Percentiles rank a stretch among this genome's conserved stretches.
Evolutionary conservation across 306 rosid genomes (phyloP).

Genomic region (Carpinus fangiana): DNA sequence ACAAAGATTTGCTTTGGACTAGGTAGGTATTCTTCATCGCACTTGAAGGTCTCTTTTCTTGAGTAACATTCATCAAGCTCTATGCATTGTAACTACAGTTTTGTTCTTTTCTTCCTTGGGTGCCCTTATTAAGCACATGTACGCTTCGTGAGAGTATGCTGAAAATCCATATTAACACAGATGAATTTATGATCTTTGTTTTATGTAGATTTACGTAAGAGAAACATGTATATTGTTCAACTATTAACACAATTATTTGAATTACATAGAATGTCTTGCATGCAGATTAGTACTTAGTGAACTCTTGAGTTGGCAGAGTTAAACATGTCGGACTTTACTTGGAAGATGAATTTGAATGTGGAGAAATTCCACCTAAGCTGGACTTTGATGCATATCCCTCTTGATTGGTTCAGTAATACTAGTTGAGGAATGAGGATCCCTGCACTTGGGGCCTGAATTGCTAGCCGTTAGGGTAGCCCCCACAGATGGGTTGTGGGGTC

Average conservation of each 20-base stretch:
- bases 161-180: neutral
- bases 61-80: neutral
- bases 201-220: neutral
- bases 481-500: no score
- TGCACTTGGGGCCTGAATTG: no score
- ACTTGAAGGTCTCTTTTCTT: neutral
- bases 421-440: no score
- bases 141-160: neutral
- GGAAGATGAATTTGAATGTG: neutral
- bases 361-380: neutral
- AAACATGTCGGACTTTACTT: neutral
- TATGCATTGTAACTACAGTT: neutral
- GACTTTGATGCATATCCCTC: neutral
- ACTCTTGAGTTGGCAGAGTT: neutral
- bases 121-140: constrained; percentile 6
- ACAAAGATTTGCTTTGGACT: neutral
- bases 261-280: neutral
- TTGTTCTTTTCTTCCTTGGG: neutral
- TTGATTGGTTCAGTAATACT: neutral
- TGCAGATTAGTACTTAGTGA: neutral
- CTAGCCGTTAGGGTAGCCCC: no score
- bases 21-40: neutral
- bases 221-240: constrained; percentile 10
- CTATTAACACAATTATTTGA: neutral
- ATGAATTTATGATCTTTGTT: neutral